A percentile compares a stretch with the other conserved stretches of the same genome.
These are phyloP conservation scores for Rhizopus stolonifer DNA, from an alignment of 371 early-diverging fungal genomes.

Conservation along the genomic window DNA sequence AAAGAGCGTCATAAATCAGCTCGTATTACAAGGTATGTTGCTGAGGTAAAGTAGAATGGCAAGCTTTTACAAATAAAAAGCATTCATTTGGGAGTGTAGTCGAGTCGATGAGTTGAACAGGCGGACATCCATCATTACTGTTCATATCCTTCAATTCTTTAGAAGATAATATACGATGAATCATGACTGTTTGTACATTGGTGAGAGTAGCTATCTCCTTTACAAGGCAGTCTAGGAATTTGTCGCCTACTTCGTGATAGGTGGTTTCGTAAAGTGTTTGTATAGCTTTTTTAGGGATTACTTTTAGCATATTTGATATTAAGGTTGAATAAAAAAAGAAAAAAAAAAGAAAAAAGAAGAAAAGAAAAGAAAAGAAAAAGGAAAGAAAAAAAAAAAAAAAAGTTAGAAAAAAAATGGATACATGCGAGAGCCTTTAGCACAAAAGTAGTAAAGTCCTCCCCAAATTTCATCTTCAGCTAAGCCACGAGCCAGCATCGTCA, in stretches of 20 bases:
- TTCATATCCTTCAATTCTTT: constrained; percentile 22
- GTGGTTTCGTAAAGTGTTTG: constrained; percentile 14
- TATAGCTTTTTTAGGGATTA: constrained; percentile 1
- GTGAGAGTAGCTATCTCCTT: constrained; percentile 15
- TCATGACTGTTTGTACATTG: constrained; percentile 24
- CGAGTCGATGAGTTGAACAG: constrained; percentile 4
- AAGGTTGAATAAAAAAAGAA: not conserved
- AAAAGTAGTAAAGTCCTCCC: not conserved
- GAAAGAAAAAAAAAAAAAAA: not conserved
- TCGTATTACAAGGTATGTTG: constrained; percentile 11
- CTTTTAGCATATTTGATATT: not conserved
- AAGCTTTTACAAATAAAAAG: constrained; percentile 15
- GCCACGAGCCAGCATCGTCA: not conserved
- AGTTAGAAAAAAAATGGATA: not conserved
- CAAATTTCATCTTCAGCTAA: not conserved
- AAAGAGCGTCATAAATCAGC: too few species aligned
- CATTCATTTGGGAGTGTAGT: not conserved
- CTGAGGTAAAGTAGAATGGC: constrained; percentile 7
- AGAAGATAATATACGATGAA: constrained; percentile 19
- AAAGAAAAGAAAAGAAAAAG: not conserved
- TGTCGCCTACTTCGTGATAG: constrained; percentile 16
- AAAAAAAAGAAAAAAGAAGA: not conserved
- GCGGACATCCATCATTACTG: constrained; percentile 18
- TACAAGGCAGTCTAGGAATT: constrained; percentile 15
- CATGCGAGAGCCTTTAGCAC: not conserved